These are phyloP conservation scores for Echria macrotheca DNA, from an alignment of 495 filamentous ascomycete species.

Conservation along the genomic window DNA sequence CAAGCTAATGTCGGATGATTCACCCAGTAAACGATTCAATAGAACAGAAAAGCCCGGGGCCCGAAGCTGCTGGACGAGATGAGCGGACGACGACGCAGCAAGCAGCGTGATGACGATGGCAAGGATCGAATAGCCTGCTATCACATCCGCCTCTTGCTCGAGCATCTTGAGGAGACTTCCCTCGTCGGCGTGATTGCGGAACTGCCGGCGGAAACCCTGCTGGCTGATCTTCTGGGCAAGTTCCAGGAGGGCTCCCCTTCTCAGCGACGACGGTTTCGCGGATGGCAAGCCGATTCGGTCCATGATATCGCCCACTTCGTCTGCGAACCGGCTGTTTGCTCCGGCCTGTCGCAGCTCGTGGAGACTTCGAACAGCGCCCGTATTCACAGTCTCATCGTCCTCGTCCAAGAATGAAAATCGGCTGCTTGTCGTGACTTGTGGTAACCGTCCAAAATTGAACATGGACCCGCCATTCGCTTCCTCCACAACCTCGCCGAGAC, in stretches of 20 bases:
- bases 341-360: conserved; percentile 88
- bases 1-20: conserved; percentile 44
- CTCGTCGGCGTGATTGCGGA: conserved; percentile 70
- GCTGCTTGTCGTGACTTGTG: conserved; percentile 27
- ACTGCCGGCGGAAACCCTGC: conserved; percentile 59
- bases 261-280: conserved; percentile 42
- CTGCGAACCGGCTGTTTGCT: conserved; percentile 71
- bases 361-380: conserved; percentile 67
- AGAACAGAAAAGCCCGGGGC: conserved; percentile 44
- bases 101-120: conserved; percentile 54
- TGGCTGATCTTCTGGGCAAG: conserved; percentile 69
- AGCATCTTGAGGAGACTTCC: conserved; percentile 56
- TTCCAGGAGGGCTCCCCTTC: conserved; percentile 54
- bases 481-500: conserved; percentile 23
- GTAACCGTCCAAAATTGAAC: conserved; percentile 32
- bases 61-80: conserved; percentile 46
- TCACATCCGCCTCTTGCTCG: conserved; percentile 46
- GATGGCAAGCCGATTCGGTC: conserved; percentile 68
- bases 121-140: conserved; percentile 54
- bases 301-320: conserved; percentile 75
- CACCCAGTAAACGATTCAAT: conserved; percentile 48
- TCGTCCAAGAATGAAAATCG: conserved; percentile 32
- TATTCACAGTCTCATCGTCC: conserved; percentile 51
- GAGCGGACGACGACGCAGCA: conserved; percentile 42
- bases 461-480: conserved; percentile 29